These are phyloP conservation scores for Ophiostoma quercus DNA, from an alignment of 2,329 filamentous ascomycete genomes.

Conservation along the genomic window DNA sequence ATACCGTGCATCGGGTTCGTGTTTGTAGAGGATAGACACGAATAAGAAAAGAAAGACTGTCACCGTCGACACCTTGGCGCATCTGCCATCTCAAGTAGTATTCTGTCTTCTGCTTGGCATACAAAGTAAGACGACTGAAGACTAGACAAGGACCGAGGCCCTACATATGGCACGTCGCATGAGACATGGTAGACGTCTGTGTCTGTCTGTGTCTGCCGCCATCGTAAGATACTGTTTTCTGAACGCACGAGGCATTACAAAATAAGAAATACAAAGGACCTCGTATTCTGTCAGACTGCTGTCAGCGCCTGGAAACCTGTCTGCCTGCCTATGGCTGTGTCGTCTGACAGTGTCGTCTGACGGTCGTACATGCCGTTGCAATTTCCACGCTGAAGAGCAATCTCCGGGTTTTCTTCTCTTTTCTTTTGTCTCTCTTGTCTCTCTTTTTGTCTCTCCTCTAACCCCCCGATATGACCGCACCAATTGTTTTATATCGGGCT, in stretches of 20 bases:
- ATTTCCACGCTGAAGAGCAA: conserved; percentile 5
- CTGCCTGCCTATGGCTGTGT: background rate
- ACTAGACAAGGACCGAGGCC: background rate
- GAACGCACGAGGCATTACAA: no score
- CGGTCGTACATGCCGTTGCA: background rate
- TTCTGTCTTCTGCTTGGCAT: background rate
- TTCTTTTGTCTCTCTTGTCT: background rate
- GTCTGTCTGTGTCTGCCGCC: no score
- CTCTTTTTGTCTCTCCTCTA: background rate
- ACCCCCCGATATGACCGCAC: background rate
- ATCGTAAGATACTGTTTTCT: no score
- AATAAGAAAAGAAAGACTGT: background rate
- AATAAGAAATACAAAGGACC: no score
- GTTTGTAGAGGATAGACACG: background rate
- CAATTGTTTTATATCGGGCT: background rate
- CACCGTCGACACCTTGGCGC: background rate
- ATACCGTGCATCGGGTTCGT: conserved; percentile 1
- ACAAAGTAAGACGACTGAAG: background rate
- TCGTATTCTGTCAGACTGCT: no score
- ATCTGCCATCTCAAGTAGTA: background rate
- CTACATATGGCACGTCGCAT: background rate
- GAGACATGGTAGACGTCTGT: background rate
- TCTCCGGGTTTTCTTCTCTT: background rate
- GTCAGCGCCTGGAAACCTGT: no score
- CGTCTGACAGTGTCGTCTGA: background rate